phyloP scores from a whole-genome alignment of 2,329 filamentous ascomycete genomes.

The Epichloe glyceriae region DNA sequence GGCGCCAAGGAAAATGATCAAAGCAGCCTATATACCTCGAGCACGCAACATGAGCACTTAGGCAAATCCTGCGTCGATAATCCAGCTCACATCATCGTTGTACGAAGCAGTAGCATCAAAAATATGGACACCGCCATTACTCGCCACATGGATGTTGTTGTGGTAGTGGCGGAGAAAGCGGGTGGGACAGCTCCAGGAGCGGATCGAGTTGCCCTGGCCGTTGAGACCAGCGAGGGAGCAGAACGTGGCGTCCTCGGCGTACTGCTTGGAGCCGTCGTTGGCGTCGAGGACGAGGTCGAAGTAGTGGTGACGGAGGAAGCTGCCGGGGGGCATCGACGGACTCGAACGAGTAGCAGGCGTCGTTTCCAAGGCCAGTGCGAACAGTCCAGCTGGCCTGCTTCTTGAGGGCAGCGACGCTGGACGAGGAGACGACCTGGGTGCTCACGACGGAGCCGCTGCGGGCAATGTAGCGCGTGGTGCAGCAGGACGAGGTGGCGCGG shows the following conservation, averaged over 20 bases:
- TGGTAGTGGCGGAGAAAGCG: conserved; percentile 43
- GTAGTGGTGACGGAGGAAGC: conserved; percentile 42
- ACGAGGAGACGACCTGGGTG: conserved; percentile 40
- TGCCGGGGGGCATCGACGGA: conserved; percentile 44
- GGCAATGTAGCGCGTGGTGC: conserved; percentile 39
- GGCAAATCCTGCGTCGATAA: not conserved
- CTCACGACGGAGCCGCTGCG: conserved; percentile 37
- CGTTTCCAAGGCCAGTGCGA: conserved; percentile 40
- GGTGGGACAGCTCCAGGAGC: conserved; percentile 48
- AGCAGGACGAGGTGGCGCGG: conserved; percentile 41
- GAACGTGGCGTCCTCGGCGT: conserved; percentile 50
- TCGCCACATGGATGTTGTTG: not conserved
- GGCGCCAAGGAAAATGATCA: too few species aligned
- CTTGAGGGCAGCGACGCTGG: conserved; percentile 35
- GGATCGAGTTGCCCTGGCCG: conserved; percentile 37
- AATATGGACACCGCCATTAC: not conserved
- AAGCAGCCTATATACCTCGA: too few species aligned
- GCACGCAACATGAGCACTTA: not conserved
- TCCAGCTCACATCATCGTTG: conserved; percentile 1
- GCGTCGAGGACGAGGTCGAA: conserved; percentile 36
- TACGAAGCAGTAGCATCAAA: not conserved
- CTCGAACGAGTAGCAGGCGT: conserved; percentile 48
- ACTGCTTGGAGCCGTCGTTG: conserved; percentile 41
- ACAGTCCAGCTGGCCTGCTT: conserved; percentile 40
- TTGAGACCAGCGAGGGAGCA: conserved; percentile 40